Percentiles rank a stretch among this genome's conserved stretches.
These are phyloP conservation scores for Orbilia javanica DNA, from an alignment of 2,329 filamentous ascomycete species.

Conservation along the genomic window DNA sequence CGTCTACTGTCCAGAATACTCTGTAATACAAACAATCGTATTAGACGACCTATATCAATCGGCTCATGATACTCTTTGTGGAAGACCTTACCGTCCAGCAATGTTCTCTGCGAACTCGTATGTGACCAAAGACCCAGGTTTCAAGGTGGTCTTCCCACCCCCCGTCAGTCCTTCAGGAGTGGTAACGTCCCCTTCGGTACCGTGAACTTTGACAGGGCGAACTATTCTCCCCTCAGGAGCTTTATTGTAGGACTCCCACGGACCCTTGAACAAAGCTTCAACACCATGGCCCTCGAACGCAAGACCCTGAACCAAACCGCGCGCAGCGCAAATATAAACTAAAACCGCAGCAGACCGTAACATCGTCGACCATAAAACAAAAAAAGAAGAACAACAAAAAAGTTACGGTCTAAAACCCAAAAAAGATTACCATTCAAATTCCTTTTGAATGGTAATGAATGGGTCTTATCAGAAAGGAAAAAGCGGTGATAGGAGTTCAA, in stretches of 20 bases:
- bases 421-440: constrained; percentile 11
- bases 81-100: constrained; percentile 64
- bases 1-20: constrained; percentile 43
- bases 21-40: constrained; percentile 61
- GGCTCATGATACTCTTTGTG: background rate
- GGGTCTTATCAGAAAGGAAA: background rate
- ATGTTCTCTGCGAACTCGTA: constrained; percentile 67
- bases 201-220: constrained; percentile 63
- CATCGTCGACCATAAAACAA: constrained; percentile 33
- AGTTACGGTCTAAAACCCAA: constrained; percentile 43
- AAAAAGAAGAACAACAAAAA: background rate
- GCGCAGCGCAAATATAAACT: constrained; percentile 41
- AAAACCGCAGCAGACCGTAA: constrained; percentile 48
- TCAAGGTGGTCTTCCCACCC: constrained; percentile 62
- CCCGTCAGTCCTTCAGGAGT: constrained; percentile 61
- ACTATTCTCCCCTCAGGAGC: constrained; percentile 65
- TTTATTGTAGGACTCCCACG: constrained; percentile 66
- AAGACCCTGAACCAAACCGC: constrained; percentile 38
- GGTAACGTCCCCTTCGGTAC: constrained; percentile 62
- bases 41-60: constrained; percentile 30
- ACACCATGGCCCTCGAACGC: constrained; percentile 48
- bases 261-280: constrained; percentile 65
- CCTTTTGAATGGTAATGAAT: too few species aligned
- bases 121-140: constrained; percentile 64
- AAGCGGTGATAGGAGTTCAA: background rate